Evolutionary conservation across 2,329 filamentous ascomycete species (phyloP).

Genomic region (Stemphylium beticola): DNA sequence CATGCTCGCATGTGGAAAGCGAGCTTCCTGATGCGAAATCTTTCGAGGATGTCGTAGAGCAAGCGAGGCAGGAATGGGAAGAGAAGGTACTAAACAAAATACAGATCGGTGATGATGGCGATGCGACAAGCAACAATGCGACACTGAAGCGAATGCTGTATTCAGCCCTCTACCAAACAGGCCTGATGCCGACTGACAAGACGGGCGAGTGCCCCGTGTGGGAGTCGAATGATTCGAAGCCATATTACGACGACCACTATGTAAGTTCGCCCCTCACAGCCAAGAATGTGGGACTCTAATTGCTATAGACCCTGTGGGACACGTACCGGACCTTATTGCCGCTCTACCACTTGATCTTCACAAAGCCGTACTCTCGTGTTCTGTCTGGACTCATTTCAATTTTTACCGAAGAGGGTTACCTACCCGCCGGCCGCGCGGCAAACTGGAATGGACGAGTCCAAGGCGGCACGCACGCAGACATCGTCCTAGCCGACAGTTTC

Average conservation of each 20-base stretch:
- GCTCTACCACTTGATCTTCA: constrained; percentile 24
- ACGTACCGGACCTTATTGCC: constrained; percentile 17
- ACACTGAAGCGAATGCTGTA: constrained; percentile 42
- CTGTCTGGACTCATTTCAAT: constrained; percentile 21
- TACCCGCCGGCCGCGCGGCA: constrained; percentile 44
- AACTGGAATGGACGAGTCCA: constrained; percentile 46
- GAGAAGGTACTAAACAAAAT: constrained; percentile 62
- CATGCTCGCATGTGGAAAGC: constrained; percentile 68
- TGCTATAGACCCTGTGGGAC: constrained; percentile 20
- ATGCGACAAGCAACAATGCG: constrained; percentile 6
- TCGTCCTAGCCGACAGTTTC: constrained; percentile 38
- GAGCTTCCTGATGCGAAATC: constrained; percentile 62
- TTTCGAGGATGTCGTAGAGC: constrained; percentile 44
- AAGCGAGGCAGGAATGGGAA: constrained; percentile 49
- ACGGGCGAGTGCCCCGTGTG: constrained; percentile 37
- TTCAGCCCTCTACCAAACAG: constrained; percentile 39
- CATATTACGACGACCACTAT: constrained; percentile 47
- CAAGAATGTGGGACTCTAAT: background rate
- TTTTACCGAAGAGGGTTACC: constrained; percentile 38
- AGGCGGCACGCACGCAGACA: constrained; percentile 46
- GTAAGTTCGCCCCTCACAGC: background rate
- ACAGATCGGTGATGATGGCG: constrained; percentile 5
- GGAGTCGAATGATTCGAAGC: constrained; percentile 29
- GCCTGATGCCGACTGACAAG: constrained; percentile 48
- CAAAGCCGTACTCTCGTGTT: constrained; percentile 12